Evolutionary conservation across 805 yeast genomes (phyloP), one percentile per base, ranked within the genome.

Genomic region (Zygoascus flipseniorum): DNA sequence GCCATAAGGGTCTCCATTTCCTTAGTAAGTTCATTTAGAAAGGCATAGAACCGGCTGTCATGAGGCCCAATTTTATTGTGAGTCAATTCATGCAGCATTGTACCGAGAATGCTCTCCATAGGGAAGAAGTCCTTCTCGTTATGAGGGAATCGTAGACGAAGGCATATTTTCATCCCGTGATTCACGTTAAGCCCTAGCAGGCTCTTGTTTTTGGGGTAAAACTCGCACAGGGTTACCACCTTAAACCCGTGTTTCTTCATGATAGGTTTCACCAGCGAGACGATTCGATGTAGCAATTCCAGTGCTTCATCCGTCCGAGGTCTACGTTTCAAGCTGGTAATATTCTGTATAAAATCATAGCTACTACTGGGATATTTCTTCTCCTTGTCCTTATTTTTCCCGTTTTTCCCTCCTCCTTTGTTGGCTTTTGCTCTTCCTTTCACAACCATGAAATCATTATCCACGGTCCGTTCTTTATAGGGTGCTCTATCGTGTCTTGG

Each of bases 1-100:
- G 71, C 69, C 42, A 69, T 55, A 46, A 69, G 57, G 2, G 53
- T 59, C 46, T 68, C 74, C 68, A 63, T 70, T 81, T 61, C 85
- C 5, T 70, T 71, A 53, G 77, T 78, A 43, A 86, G 71, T 55
- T 78, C 80, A 52, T 86, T 92, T 58, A 89, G 66, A 50, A 76
- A 75, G 50, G 71, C 70, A 64, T 87, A 87, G 64, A 92, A 92
- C 54, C 69, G 69, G 2, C 70, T 77, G 70, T 92, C 85, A 64
- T 92, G 98, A 0, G 95, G 86, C 0, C 97, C 96, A 62, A 72
- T 72, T 19, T 74, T 65, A 65, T 89, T 90, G 65, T 92, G 98
- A 1, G 88, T 79, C 43, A 92, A 72, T 65, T 92, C 98, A 67
- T 92, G 98, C 5, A 92, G 71, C 81, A 89, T 78, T 0, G 96